Percentiles rank a stretch among this genome's conserved stretches.
phyloP scores from a whole-genome alignment of 2,329 filamentous ascomycete species.

The Dichotomopilus funicola region DNA sequence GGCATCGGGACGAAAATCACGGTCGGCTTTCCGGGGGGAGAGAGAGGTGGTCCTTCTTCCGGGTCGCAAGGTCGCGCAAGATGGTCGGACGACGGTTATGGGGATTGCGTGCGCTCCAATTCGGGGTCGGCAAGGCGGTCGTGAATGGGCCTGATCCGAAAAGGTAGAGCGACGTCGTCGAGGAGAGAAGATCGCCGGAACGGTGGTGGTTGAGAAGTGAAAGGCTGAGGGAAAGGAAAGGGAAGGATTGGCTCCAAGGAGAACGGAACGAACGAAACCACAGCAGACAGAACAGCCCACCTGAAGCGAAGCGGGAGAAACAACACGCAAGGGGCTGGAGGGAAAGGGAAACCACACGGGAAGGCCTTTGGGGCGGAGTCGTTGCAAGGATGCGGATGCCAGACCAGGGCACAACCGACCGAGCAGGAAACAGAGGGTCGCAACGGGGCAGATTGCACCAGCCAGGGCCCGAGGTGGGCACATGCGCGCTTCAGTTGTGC shows the following conservation, averaged over 20 bases:
- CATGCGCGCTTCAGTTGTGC: no score
- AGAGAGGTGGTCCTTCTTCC: slow-evolving; percentile 15
- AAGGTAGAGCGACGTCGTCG: slow-evolving; percentile 21
- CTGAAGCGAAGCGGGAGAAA: slow-evolving; percentile 14
- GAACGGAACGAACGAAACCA: slow-evolving; percentile 19
- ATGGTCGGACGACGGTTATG: slow-evolving; percentile 16
- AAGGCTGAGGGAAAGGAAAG: slow-evolving; percentile 17
- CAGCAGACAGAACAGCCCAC: not conserved
- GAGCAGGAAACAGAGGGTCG: slow-evolving; percentile 12
- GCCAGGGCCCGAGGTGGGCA: slow-evolving; percentile 14
- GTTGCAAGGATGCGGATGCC: slow-evolving; percentile 20
- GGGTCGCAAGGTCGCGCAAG: slow-evolving; percentile 2
- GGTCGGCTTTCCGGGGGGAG: slow-evolving; percentile 25
- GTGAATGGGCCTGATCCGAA: slow-evolving; percentile 21
- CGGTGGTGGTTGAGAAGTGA: slow-evolving; percentile 21
- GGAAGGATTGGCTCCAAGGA: slow-evolving; percentile 12
- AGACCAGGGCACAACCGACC: slow-evolving; percentile 8
- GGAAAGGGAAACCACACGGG: slow-evolving; percentile 14
- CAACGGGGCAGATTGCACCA: slow-evolving; percentile 22
- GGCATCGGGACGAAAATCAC: slow-evolving; percentile 25
- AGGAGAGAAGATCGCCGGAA: slow-evolving; percentile 20
- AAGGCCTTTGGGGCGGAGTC: slow-evolving; percentile 23
- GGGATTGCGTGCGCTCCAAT: slow-evolving; percentile 5
- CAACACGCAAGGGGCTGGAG: slow-evolving; percentile 17
- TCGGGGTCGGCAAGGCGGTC: slow-evolving; percentile 4